These are phyloP conservation scores for Xeromyces bisporus DNA, from an alignment of 495 filamentous ascomycete species.

Conservation along the genomic window DNA sequence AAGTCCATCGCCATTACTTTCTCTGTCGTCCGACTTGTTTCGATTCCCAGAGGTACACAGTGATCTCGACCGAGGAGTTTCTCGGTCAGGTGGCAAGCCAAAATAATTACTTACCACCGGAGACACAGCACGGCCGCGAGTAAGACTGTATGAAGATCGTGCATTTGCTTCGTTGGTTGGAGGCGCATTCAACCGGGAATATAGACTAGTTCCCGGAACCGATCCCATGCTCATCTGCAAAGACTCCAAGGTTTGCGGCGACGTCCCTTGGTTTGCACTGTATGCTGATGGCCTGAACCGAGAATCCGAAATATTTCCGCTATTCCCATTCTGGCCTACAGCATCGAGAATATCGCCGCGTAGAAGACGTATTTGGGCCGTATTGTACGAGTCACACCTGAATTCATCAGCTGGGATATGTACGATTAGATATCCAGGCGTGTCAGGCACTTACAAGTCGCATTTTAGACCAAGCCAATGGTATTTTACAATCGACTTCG, in stretches of 20 bases:
- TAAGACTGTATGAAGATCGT: constrained; percentile 21
- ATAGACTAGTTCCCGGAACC: constrained; percentile 11
- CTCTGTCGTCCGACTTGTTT: constrained; percentile 20
- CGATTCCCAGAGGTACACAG: constrained; percentile 22
- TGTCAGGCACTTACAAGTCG: constrained; percentile 34
- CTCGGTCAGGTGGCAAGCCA: constrained; percentile 23
- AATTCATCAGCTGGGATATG: no score
- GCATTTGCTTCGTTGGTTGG: constrained; percentile 11
- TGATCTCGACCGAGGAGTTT: constrained; percentile 16
- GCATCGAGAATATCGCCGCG: constrained; percentile 19
- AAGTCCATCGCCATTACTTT: constrained; percentile 42
- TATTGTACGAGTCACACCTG: constrained; percentile 70
- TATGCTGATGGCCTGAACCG: constrained; percentile 16
- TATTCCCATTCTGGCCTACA: constrained; percentile 10
- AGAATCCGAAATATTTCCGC: constrained; percentile 3
- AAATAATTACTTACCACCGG: constrained; percentile 30
- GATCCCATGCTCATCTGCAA: constrained; percentile 19
- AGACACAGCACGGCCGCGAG: constrained; percentile 22
- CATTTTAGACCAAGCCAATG: constrained; percentile 95
- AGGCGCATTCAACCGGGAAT: constrained; percentile 13
- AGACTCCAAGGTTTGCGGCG: constrained; percentile 11
- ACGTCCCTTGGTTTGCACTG: constrained; percentile 10
- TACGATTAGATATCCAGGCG: background rate
- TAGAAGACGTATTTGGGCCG: constrained; percentile 49
- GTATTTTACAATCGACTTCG: constrained; percentile 68